phyloP scores from a whole-genome alignment of 2,329 filamentous ascomycete species.

The Hyphodiscus sp. region DNA sequence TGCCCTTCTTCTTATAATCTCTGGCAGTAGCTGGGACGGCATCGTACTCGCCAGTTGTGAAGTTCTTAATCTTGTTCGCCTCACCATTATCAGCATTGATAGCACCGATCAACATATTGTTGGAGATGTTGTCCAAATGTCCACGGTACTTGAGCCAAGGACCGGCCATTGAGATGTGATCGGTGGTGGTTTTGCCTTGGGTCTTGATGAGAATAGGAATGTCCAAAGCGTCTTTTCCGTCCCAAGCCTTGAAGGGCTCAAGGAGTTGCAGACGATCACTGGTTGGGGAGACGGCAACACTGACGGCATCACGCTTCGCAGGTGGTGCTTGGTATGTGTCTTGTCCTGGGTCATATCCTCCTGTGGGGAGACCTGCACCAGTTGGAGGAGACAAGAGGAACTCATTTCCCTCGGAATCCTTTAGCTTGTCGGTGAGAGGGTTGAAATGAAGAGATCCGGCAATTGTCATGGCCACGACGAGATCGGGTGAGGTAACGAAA shows the following conservation, averaged over 20 bases:
- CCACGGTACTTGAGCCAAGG: conserved; percentile 99
- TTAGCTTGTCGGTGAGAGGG: conserved; percentile 84
- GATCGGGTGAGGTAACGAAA: conserved; percentile 85
- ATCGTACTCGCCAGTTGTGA: conserved; percentile 73
- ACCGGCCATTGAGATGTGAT: conserved; percentile 95
- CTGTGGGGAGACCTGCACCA: conserved; percentile 71
- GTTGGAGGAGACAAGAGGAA: conserved; percentile 79
- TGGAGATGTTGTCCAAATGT: conserved; percentile 98
- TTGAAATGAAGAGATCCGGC: conserved; percentile 89
- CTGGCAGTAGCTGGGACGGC: conserved; percentile 90
- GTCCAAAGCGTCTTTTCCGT: conserved; percentile 80
- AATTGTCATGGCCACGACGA: conserved; percentile 80
- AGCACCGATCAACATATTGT: conserved; percentile 99
- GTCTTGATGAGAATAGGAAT: conserved; percentile 95
- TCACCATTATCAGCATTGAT: conserved; percentile 94
- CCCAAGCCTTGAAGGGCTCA: conserved; percentile 77
- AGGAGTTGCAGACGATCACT: conserved; percentile 95
- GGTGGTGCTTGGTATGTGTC: conserved; percentile 97
- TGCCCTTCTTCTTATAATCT: conserved; percentile 96
- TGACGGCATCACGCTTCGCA: conserved; percentile 63
- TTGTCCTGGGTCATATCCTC: conserved; percentile 83
- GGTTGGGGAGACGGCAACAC: conserved; percentile 76
- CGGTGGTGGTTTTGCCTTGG: conserved; percentile 92
- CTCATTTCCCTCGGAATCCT: conserved; percentile 93
- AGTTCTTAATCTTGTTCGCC: conserved; percentile 96